phyloP scores from a whole-genome alignment of 768 basidiomycete species.

The Amyloporia xantha region DNA sequence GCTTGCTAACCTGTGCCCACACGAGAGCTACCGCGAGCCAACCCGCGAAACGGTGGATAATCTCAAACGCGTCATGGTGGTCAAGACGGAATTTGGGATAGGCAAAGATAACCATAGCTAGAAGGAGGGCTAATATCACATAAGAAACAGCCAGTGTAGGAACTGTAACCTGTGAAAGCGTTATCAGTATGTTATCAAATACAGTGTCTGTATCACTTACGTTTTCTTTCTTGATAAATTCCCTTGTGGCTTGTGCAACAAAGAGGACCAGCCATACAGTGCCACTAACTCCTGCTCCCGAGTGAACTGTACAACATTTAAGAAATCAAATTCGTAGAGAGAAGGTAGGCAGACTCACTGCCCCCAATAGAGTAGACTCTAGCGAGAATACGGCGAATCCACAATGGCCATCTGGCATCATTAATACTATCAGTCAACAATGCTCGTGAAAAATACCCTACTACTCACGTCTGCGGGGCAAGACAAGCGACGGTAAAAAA shows the following conservation, averaged over 20 bases:
- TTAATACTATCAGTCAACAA: not conserved
- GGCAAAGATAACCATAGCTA: slow-evolving; percentile 44
- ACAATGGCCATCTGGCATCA: slow-evolving; percentile 39
- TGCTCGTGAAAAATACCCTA: not conserved
- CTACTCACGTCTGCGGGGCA: slow-evolving; percentile 40
- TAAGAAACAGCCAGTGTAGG: slow-evolving; percentile 44
- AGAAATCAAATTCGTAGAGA: not conserved
- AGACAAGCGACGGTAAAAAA: slow-evolving; percentile 45
- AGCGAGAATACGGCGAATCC: slow-evolving; percentile 43
- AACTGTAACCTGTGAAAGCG: slow-evolving; percentile 31
- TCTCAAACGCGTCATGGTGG: slow-evolving; percentile 46
- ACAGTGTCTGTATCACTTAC: slow-evolving; percentile 21
- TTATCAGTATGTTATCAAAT: not conserved
- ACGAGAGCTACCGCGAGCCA: slow-evolving; percentile 47
- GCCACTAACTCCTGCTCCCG: slow-evolving; percentile 45
- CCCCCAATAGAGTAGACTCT: slow-evolving; percentile 53
- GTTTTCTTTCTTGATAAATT: slow-evolving; percentile 30
- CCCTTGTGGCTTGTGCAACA: slow-evolving; percentile 43
- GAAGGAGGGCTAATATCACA: slow-evolving; percentile 36
- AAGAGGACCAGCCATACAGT: slow-evolving; percentile 44
- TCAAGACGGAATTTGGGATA: slow-evolving; percentile 38
- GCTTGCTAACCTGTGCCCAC: slow-evolving; percentile 40
- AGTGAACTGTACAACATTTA: slow-evolving; percentile 31
- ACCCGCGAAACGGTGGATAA: slow-evolving; percentile 46
- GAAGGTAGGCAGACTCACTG: slow-evolving; percentile 15